A percentile compares a stretch with the other conserved stretches of the same genome.
Conservation (phyloP, 345 rosid species). For the Geranium brycei region DNA sequence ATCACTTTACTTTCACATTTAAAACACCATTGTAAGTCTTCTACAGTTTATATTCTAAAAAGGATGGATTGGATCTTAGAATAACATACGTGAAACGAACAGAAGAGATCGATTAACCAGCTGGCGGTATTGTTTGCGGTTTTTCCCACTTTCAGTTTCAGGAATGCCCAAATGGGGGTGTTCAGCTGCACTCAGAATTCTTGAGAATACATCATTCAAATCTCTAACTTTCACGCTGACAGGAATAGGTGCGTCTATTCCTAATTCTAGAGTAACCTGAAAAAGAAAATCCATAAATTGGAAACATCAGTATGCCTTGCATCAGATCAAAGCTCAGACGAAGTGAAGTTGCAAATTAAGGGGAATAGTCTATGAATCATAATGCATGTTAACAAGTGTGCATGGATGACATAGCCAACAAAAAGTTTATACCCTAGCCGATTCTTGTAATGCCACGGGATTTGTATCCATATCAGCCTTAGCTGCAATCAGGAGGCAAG, state of each 20-base stretch:
- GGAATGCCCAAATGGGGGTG: constrained; percentile 62
- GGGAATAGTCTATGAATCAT: background rate
- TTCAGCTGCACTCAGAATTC: constrained; percentile 49
- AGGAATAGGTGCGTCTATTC: constrained; percentile 51
- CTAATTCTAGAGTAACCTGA: constrained; percentile 60
- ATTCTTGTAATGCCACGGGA: constrained; percentile 47
- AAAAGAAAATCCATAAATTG: background rate
- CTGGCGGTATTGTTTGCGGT: constrained; percentile 38
- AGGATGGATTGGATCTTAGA: background rate
- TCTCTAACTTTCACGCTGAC: constrained; percentile 43
- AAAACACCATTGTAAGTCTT: background rate
- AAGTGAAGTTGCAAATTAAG: background rate
- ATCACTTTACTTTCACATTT: background rate
- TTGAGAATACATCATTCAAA: constrained; percentile 33
- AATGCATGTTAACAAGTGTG: background rate
- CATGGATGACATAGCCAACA: constrained; percentile 6
- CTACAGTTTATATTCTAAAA: background rate
- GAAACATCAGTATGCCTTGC: background rate
- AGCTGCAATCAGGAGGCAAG: constrained; percentile 65
- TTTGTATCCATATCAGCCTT: constrained; percentile 61
- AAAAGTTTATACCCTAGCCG: constrained; percentile 31
- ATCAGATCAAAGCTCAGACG: background rate
- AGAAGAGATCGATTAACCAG: constrained; percentile 50
- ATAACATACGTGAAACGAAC: constrained; percentile 46
- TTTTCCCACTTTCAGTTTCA: constrained; percentile 58